These are phyloP conservation scores for Apiospora marii DNA, from an alignment of 2,329 filamentous ascomycete species.

Conservation along the genomic window DNA sequence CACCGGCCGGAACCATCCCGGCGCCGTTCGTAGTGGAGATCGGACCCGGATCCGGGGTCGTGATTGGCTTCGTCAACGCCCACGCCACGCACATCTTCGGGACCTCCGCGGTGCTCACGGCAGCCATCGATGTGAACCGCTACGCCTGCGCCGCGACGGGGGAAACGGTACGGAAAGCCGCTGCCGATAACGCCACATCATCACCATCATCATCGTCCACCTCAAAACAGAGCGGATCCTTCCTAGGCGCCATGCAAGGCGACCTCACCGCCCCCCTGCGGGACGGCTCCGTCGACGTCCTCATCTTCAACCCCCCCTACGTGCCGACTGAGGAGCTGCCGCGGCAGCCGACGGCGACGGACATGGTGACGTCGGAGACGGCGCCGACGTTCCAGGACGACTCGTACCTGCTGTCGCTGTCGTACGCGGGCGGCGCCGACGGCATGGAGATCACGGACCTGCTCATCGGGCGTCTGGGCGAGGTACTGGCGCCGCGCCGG, in stretches of 20 bases:
- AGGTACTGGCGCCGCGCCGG: slow-evolving; percentile 61
- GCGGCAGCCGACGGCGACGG: slow-evolving; percentile 47
- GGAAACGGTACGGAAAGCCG: slow-evolving; percentile 68
- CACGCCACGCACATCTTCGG: slow-evolving; percentile 78
- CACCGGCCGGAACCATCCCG: slow-evolving; percentile 38
- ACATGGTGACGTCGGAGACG: slow-evolving; percentile 40
- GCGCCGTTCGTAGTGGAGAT: slow-evolving; percentile 80
- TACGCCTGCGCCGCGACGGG: slow-evolving; percentile 81
- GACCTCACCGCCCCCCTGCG: slow-evolving; percentile 74
- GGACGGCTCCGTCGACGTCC: slow-evolving; percentile 72
- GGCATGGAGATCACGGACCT: slow-evolving; percentile 94
- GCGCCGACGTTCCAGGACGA: slow-evolving; percentile 73
- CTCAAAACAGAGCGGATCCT: slow-evolving; percentile 48
- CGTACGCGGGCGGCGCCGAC: slow-evolving; percentile 87
- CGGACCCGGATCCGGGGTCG: slow-evolving; percentile 90
- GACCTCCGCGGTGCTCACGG: slow-evolving; percentile 70
- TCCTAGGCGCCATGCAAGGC: slow-evolving; percentile 70
- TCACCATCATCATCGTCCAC: background rate
- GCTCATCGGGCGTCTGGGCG: slow-evolving; percentile 70
- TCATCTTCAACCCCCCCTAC: slow-evolving; percentile 97
- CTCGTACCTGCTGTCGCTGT: slow-evolving; percentile 81
- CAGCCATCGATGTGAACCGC: slow-evolving; percentile 85
- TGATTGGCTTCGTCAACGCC: slow-evolving; percentile 86
- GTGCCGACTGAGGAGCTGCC: slow-evolving; percentile 86
- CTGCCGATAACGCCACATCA: slow-evolving; percentile 42